Base-by-base conservation (phyloP, 2,329 filamentous ascomycete genomes). In the Aspergillus cejpii region DNA sequence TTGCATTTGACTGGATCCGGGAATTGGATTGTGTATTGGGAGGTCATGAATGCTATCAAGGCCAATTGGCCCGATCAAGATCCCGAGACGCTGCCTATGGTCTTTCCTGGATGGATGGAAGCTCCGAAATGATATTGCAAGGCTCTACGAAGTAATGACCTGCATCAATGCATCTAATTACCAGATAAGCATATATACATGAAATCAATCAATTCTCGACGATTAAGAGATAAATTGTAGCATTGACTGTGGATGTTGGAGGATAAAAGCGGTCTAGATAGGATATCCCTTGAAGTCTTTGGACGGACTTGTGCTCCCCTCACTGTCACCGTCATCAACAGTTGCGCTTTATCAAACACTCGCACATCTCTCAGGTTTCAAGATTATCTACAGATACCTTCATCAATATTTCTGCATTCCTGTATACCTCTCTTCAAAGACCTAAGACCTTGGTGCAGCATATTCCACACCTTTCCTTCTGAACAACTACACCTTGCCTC, bases 1-100 rank as follows among this genome's bases (percentile, higher is more conserved):
- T 64, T 84, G 37, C 81, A 84, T 63, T 72, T 84, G 50, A 75
- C 71, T 20, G 67, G 75, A 0, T 64, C 65, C 21, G 80, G 76
- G 3, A 83, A 83, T 54, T 61, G 72, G 24, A 60, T 83, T 14
- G 64, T 83, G 27, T 80, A 71, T 50, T 63, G 74, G 5, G 74
- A 77, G 52, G 51, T 81, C 27, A 72, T 77, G 62, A 69, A 72
- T 40, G 54, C 73, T 7, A 76, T 84, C 49, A 57, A 60, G 36
- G 53, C 65, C 37, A 64, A 69, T 21, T 78, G 75, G 67, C 78
- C 80, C 1, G 77, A 81, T 42, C 69, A 78, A 47, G 58, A 65
- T 21, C 77, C 79, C 1, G 74, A 74, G 31, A 66, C 66, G 6
- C 59, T 81, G 19, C 71, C 73, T 0, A 69, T 72, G 56, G 67